Evolutionary conservation across 495 filamentous ascomycete species (phyloP).

Genomic region (Lepraria neglecta): DNA sequence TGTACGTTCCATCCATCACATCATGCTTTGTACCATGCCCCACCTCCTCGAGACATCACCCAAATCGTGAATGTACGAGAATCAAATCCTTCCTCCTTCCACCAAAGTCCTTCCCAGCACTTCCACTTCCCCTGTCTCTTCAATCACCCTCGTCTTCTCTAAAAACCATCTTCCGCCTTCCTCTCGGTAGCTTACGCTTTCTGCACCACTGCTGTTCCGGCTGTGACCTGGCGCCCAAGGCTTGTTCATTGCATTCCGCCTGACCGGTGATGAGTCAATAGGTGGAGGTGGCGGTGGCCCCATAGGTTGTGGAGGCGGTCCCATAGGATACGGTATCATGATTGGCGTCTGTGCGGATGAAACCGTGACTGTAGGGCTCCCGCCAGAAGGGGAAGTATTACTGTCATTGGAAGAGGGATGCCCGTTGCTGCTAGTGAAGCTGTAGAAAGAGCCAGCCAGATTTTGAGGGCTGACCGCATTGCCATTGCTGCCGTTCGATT

Average conservation of each 20-base stretch:
- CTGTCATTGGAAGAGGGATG: slow-evolving; percentile 39
- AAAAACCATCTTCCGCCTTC: slow-evolving; percentile 50
- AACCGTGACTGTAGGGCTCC: slow-evolving; percentile 28
- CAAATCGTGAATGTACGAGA: too few relatives aligned
- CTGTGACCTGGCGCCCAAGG: slow-evolving; percentile 27
- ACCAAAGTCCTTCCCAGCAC: slow-evolving; percentile 38
- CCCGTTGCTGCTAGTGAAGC: slow-evolving; percentile 25
- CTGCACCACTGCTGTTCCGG: slow-evolving; percentile 39
- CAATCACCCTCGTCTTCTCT: slow-evolving; percentile 46
- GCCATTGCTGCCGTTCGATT: slow-evolving; percentile 15
- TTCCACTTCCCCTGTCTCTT: slow-evolving; percentile 46
- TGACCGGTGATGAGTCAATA: slow-evolving; percentile 6
- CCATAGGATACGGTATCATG: slow-evolving; percentile 14
- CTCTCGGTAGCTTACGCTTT: slow-evolving; percentile 53
- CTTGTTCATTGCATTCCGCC: slow-evolving; percentile 4
- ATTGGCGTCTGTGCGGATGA: slow-evolving; percentile 14
- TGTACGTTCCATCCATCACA: not conserved
- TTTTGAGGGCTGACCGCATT: slow-evolving; percentile 25
- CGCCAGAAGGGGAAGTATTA: slow-evolving; percentile 32
- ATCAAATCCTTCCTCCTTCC: slow-evolving; percentile 36
- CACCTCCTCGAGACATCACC: too few relatives aligned
- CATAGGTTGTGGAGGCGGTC: slow-evolving; percentile 7
- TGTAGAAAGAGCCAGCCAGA: slow-evolving; percentile 23
- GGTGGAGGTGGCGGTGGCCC: slow-evolving; percentile 10
- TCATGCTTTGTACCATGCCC: too few relatives aligned